A percentile compares a stretch with the other conserved stretches of the same genome.
These are phyloP conservation scores for Auriculariales sp. DNA, from an alignment of 768 basidiomycete species.

Conservation along the genomic window DNA sequence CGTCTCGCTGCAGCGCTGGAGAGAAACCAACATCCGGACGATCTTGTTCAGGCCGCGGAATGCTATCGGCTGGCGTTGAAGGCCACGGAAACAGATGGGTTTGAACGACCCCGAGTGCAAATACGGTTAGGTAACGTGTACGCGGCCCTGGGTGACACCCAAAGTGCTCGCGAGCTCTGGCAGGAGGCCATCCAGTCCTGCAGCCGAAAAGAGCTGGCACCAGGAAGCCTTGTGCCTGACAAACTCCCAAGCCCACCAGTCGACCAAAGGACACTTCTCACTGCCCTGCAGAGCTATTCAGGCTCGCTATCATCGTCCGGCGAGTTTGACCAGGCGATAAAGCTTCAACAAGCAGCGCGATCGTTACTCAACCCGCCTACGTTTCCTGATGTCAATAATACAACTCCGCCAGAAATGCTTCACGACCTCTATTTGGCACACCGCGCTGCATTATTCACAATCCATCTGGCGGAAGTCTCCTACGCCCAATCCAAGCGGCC, in stretches of 20 bases:
- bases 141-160: constrained; percentile 34
- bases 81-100: constrained; percentile 22
- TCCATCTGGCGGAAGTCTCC: constrained; percentile 61
- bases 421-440: constrained; percentile 57
- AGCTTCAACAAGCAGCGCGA: background rate
- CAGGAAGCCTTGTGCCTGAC: background rate
- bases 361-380: background rate
- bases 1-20: constrained; percentile 46
- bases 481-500: constrained; percentile 34
- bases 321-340: background rate
- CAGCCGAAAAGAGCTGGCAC: background rate
- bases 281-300: background rate
- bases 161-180: constrained; percentile 59
- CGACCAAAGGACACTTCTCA: background rate
- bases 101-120: constrained; percentile 39
- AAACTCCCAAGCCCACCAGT: background rate
- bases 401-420: constrained; percentile 42
- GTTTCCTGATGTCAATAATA: background rate
- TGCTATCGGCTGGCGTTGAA: constrained; percentile 48
- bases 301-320: background rate
- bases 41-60: constrained; percentile 36
- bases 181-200: constrained; percentile 27
- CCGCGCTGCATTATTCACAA: constrained; percentile 54
- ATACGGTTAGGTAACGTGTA: constrained; percentile 55
- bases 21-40: constrained; percentile 36